phyloP scores from a whole-genome alignment of 106 monocot species.

The Allium cepa region DNA sequence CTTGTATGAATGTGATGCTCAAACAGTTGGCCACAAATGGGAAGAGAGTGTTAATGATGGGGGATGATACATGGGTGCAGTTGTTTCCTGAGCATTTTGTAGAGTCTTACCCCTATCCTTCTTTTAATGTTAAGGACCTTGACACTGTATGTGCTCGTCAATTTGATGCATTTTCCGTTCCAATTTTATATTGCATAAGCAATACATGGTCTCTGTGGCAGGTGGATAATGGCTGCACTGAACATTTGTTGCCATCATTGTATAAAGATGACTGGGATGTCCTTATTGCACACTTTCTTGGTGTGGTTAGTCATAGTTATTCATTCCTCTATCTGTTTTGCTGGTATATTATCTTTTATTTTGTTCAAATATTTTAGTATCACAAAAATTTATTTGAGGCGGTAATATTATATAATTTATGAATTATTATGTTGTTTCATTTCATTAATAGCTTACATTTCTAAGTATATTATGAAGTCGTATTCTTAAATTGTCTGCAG shows the following conservation, averaged over 20 bases:
- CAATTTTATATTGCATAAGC: background rate
- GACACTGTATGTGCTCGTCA: conserved; percentile 54
- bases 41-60: conserved; percentile 93
- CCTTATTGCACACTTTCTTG: conserved; percentile 98
- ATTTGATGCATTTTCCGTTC: background rate
- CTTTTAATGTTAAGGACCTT: conserved; percentile 99
- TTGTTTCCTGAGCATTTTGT: conserved; percentile 82
- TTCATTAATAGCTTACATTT: too few species aligned
- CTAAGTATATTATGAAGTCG: background rate
- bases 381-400: too few species aligned
- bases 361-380: too few species aligned
- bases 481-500: conserved; percentile 18
- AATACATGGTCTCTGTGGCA: conserved; percentile 8
- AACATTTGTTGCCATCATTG: conserved; percentile 78
- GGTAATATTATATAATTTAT: too few species aligned
- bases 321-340: background rate
- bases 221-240: conserved; percentile 87
- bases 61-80: conserved; percentile 96
- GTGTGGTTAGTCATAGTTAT: conserved; percentile 57
- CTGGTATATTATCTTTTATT: background rate
- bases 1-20: background rate
- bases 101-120: conserved; percentile 78
- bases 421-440: too few species aligned
- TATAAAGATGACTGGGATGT: conserved; percentile 92
- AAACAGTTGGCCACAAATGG: conserved; percentile 73